These are phyloP conservation scores for Tremellales sp. DNA, from an alignment of 1,284 basidiomycete species.

Conservation along the genomic window DNA sequence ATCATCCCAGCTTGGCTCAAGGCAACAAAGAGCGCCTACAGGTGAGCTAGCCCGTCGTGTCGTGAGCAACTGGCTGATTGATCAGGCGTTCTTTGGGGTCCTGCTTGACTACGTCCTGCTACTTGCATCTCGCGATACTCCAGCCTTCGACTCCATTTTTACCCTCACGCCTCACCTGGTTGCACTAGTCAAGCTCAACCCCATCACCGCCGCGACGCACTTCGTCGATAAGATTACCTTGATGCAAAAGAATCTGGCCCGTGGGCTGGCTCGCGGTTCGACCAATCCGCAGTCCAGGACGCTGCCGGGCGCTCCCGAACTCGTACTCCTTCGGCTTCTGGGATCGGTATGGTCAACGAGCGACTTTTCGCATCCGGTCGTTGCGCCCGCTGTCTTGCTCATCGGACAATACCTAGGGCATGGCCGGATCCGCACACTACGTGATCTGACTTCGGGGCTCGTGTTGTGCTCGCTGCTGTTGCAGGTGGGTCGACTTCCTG, in stretches of 20 bases:
- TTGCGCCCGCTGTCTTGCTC: conserved; percentile 78
- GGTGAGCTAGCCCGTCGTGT: conserved; percentile 50
- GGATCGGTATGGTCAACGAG: conserved; percentile 88
- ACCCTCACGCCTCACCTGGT: conserved; percentile 76
- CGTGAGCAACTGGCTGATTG: conserved; percentile 3
- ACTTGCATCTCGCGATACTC: conserved; percentile 61
- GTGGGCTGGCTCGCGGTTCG: conserved; percentile 73
- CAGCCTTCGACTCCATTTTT: conserved; percentile 58
- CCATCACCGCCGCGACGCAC: conserved; percentile 70
- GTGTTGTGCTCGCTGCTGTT: conserved; percentile 80
- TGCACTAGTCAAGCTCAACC: conserved; percentile 74
- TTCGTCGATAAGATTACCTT: conserved; percentile 78
- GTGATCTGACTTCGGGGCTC: conserved; percentile 77
- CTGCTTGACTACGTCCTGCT: conserved; percentile 90
- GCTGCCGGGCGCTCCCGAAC: conserved; percentile 81
- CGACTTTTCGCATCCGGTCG: conserved; percentile 85
- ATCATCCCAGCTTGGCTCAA: conserved; percentile 83
- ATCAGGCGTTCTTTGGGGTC: conserved; percentile 67
- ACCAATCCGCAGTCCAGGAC: conserved; percentile 65
- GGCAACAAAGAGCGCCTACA: conserved; percentile 91
- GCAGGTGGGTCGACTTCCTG: conserved; percentile 36
- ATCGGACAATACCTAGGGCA: conserved; percentile 90
- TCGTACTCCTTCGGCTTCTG: conserved; percentile 73
- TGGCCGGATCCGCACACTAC: conserved; percentile 66
- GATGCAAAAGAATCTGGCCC: conserved; percentile 92